These are phyloP conservation scores for Talaromyces sp. DNA, from an alignment of 2,329 filamentous ascomycete species.

Conservation along the genomic window DNA sequence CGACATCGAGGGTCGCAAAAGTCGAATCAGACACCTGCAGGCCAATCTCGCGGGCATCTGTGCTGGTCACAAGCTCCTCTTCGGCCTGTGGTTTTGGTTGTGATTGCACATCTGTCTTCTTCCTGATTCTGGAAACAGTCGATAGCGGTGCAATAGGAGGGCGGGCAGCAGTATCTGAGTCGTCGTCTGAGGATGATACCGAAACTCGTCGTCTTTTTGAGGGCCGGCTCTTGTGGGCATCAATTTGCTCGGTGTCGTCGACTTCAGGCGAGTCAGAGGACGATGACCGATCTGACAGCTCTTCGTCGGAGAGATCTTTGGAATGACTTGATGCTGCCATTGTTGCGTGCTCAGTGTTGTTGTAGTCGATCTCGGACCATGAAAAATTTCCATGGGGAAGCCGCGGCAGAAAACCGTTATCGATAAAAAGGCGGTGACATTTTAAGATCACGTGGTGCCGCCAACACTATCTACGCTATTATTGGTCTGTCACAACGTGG, in stretches of 20 bases:
- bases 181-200: conserved; percentile 27
- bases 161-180: conserved; percentile 12
- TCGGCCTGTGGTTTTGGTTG: conserved; percentile 13
- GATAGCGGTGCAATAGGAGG: conserved; percentile 24
- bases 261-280: neutral
- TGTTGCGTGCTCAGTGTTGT: neutral
- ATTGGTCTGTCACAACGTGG: neutral
- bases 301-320: neutral
- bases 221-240: conserved; percentile 20
- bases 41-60: conserved; percentile 36
- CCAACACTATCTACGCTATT: neutral
- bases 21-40: conserved; percentile 46
- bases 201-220: conserved; percentile 37
- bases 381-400: conserved; percentile 1
- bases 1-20: conserved; percentile 68
- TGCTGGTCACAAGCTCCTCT: conserved; percentile 34
- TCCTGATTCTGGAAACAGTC: conserved; percentile 37
- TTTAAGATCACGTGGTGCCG: neutral
- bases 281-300: neutral
- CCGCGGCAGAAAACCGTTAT: conserved; percentile 12
- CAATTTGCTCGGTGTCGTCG: neutral
- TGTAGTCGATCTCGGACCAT: neutral
- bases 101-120: conserved; percentile 24
- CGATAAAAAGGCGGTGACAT: conserved; percentile 4
- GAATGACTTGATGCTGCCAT: neutral